Conservation (phyloP, 1,284 basidiomycete genomes). For the Ustilago bromivora region DNA sequence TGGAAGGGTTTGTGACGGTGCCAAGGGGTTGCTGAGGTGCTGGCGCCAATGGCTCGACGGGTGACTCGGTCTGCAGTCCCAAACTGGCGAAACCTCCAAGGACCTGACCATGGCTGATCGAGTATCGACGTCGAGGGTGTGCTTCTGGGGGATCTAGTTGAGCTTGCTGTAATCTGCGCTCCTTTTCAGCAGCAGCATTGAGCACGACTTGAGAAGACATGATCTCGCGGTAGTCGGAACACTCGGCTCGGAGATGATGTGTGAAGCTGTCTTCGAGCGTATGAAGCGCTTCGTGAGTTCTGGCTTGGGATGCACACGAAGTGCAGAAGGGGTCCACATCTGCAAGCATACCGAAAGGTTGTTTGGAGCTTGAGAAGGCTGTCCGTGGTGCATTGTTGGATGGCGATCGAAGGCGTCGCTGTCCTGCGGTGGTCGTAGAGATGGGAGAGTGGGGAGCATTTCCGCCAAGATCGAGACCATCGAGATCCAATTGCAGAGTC, state of each 20-base stretch:
- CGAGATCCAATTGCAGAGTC: constrained; percentile 53
- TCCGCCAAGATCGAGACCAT: constrained; percentile 60
- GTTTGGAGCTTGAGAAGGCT: background rate
- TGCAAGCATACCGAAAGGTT: background rate
- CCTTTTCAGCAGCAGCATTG: constrained; percentile 27
- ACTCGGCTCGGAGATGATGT: constrained; percentile 57
- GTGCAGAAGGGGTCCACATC: constrained; percentile 13
- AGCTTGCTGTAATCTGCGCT: constrained; percentile 12
- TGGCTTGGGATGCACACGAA: constrained; percentile 2
- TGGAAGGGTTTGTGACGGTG: constrained; percentile 26
- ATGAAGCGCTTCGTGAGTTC: constrained; percentile 8
- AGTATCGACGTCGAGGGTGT: constrained; percentile 18
- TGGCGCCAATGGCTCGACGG: constrained; percentile 1
- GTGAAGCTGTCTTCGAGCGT: constrained; percentile 56
- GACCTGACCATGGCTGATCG: constrained; percentile 40
- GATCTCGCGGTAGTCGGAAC: constrained; percentile 59
- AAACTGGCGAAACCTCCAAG: constrained; percentile 49
- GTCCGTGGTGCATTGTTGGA: constrained; percentile 23
- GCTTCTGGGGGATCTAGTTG: constrained; percentile 3
- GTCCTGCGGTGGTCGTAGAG: background rate
- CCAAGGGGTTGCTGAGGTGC: constrained; percentile 15
- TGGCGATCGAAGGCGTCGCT: constrained; percentile 24
- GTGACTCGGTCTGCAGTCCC: constrained; percentile 33
- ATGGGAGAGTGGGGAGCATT: constrained; percentile 10
- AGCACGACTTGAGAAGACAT: constrained; percentile 47